phyloP scores from a whole-genome alignment of 768 basidiomycete species.

The Scleroderma citrinum region DNA sequence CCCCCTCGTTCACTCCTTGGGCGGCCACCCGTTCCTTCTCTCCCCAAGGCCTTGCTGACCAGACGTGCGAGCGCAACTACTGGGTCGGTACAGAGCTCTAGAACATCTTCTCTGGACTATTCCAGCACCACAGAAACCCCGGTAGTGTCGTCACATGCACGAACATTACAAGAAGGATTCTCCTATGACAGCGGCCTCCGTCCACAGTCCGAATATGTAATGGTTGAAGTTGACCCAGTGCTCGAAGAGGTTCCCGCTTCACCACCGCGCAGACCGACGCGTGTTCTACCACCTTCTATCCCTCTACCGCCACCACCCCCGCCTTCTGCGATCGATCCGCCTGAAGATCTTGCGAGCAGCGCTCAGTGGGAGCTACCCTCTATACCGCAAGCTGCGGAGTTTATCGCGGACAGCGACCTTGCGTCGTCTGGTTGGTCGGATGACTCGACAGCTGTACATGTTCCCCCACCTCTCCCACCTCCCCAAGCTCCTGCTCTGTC shows the following conservation, averaged over 20 bases:
- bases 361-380: slow-evolving; percentile 63
- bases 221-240: slow-evolving; percentile 53
- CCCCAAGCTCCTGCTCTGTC: slow-evolving; percentile 6
- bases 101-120: slow-evolving; percentile 34
- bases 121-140: slow-evolving; percentile 8
- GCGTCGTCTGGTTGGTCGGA: slow-evolving; percentile 60
- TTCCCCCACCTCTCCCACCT: slow-evolving; percentile 22
- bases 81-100: slow-evolving; percentile 27
- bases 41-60: slow-evolving; percentile 25
- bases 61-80: slow-evolving; percentile 36
- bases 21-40: slow-evolving; percentile 34
- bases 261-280: slow-evolving; percentile 34
- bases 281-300: slow-evolving; percentile 14
- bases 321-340: slow-evolving; percentile 29
- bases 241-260: slow-evolving; percentile 24
- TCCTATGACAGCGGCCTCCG: slow-evolving; percentile 4
- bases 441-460: slow-evolving; percentile 36
- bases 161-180: neutral
- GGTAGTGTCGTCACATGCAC: neutral
- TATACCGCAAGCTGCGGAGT: slow-evolving; percentile 50
- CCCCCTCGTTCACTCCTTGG: slow-evolving; percentile 39
- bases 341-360: slow-evolving; percentile 34
- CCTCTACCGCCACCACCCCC: slow-evolving; percentile 34
- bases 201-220: slow-evolving; percentile 50
- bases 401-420: slow-evolving; percentile 44